Percentiles rank a stretch among this genome's conserved stretches.
Conservation (phyloP, 1,139 yeast genomes). For the Magnusiomyces sp. region DNA sequence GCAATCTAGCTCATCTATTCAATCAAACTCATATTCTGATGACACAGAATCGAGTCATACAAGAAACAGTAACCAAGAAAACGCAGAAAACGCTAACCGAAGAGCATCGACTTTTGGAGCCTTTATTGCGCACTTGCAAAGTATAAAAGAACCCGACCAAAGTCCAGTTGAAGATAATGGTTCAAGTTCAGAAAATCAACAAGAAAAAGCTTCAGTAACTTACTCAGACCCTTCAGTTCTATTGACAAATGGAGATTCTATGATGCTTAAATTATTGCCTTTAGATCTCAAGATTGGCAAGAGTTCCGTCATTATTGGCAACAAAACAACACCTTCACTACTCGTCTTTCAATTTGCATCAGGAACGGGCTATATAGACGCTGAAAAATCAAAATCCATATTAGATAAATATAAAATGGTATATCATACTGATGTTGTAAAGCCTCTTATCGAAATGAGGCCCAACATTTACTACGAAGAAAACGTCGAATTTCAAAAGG, state of each 20-base stretch:
- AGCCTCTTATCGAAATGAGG: conserved; percentile 51
- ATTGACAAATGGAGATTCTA: conserved; percentile 7
- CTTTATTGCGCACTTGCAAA: conserved; percentile 1
- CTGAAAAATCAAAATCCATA: conserved; percentile 39
- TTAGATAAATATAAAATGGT: conserved; percentile 49
- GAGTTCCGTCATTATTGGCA: conserved; percentile 75
- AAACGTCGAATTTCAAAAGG: conserved; percentile 4
- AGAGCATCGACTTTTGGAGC: conserved; percentile 1
- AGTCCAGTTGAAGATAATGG: neutral
- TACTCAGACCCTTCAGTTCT: neutral
- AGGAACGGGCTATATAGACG: conserved; percentile 55
- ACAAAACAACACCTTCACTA: conserved; percentile 65
- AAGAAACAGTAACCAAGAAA: neutral
- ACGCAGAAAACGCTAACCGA: neutral
- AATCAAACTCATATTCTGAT: neutral
- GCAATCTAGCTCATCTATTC: no score
- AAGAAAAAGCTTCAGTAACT: neutral
- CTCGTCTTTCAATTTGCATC: conserved; percentile 51
- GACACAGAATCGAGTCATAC: neutral
- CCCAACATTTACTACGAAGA: conserved; percentile 55
- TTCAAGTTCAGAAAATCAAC: neutral
- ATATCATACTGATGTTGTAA: conserved; percentile 39
- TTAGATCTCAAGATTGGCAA: conserved; percentile 48
- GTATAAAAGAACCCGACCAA: neutral
- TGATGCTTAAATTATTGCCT: conserved; percentile 46